Percentiles rank a stretch among this genome's conserved stretches.
phyloP scores from a whole-genome alignment of 2,329 filamentous ascomycete species.

The Aspergillus glaucus region DNA sequence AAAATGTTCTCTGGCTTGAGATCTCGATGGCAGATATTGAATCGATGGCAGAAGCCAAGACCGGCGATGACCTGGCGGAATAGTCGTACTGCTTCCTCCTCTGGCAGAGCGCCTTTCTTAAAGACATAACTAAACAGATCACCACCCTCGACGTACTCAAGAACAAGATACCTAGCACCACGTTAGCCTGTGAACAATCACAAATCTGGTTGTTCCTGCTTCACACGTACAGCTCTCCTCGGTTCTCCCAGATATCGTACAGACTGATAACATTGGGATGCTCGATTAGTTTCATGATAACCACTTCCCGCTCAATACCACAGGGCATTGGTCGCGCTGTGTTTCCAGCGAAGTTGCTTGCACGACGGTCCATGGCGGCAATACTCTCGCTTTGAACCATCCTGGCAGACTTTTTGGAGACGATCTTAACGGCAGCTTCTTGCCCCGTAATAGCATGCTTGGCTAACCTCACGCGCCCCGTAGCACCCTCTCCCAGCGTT shows the following conservation, averaged over 20 bases:
- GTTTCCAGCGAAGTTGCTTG: slow-evolving; percentile 48
- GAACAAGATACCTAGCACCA: slow-evolving; percentile 72
- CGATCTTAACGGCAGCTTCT: slow-evolving; percentile 88
- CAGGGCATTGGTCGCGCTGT: slow-evolving; percentile 70
- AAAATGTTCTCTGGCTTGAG: slow-evolving; percentile 97
- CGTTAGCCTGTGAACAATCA: slow-evolving; percentile 15
- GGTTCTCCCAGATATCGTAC: slow-evolving; percentile 97
- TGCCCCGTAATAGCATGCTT: slow-evolving; percentile 73
- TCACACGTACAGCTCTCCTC: slow-evolving; percentile 74
- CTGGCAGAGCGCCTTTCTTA: slow-evolving; percentile 62
- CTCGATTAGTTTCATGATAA: slow-evolving; percentile 92
- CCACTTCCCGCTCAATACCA: slow-evolving; percentile 88
- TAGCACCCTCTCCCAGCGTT: slow-evolving; percentile 83
- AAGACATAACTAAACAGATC: slow-evolving; percentile 87
- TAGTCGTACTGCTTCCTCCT: slow-evolving; percentile 74
- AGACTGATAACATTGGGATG: slow-evolving; percentile 92
- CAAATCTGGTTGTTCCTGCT: neutral
- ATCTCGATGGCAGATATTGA: slow-evolving; percentile 93
- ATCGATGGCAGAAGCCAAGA: slow-evolving; percentile 84
- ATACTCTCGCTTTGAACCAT: slow-evolving; percentile 81
- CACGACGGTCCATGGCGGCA: slow-evolving; percentile 71
- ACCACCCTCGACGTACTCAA: slow-evolving; percentile 80
- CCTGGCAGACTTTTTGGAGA: slow-evolving; percentile 73
- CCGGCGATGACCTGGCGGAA: slow-evolving; percentile 93
- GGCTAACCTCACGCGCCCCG: slow-evolving; percentile 78